phyloP scores from a whole-genome alignment of 192 early-diverging fungal species.

The Phycomyces blakesleeanus region DNA sequence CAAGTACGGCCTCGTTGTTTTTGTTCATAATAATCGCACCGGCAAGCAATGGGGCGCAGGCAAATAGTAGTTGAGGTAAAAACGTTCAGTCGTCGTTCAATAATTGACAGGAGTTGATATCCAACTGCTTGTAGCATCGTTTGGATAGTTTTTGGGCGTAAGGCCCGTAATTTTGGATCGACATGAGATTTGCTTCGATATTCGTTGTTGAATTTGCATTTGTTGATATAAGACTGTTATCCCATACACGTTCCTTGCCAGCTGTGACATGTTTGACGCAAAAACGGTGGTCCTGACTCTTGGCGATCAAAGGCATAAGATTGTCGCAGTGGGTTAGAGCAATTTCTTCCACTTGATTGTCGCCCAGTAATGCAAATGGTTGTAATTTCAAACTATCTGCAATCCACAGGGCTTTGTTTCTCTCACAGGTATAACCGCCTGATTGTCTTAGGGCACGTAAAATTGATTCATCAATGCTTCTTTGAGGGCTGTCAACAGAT shows the following conservation, averaged over 20 bases:
- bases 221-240: background rate
- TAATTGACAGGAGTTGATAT: constrained; percentile 9
- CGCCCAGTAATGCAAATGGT: constrained; percentile 7
- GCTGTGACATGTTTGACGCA: background rate
- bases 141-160: constrained; percentile 3
- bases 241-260: constrained; percentile 3
- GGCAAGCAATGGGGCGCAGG: constrained; percentile 23
- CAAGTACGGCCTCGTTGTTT: constrained; percentile 15
- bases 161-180: background rate
- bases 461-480: constrained; percentile 11
- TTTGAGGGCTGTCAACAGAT: constrained; percentile 7
- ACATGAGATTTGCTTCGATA: constrained; percentile 14
- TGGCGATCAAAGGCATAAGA: background rate
- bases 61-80: constrained; percentile 20
- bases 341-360: constrained; percentile 10
- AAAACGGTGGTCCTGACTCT: constrained; percentile 6
- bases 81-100: constrained; percentile 21
- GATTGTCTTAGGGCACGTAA: constrained; percentile 11
- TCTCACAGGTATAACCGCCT: constrained; percentile 9
- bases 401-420: constrained; percentile 14
- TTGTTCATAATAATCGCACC: constrained; percentile 21
- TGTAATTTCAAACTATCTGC: constrained; percentile 12
- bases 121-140: constrained; percentile 10
- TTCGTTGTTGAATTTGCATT: constrained; percentile 9
- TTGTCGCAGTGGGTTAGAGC: background rate